These are phyloP conservation scores for Pseudozyma sp. DNA, from an alignment of 1,284 basidiomycete genomes.

Conservation along the genomic window DNA sequence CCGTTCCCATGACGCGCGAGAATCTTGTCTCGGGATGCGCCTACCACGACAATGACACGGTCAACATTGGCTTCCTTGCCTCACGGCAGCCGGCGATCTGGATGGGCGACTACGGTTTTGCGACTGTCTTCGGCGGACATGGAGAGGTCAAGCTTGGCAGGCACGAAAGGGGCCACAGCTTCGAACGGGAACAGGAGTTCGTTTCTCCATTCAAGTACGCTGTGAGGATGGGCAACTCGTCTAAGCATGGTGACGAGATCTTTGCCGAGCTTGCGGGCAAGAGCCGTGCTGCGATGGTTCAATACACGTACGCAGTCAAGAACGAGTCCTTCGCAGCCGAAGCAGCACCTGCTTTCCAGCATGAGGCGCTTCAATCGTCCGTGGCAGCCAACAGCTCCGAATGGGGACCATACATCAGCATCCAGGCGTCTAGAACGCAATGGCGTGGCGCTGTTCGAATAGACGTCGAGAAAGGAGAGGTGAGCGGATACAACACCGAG, in stretches of 20 bases:
- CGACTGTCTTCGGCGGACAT: slow-evolving; percentile 69
- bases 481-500: slow-evolving; percentile 79
- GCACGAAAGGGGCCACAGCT: slow-evolving; percentile 75
- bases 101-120: slow-evolving; percentile 75
- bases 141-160: slow-evolving; percentile 73
- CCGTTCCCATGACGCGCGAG: slow-evolving; percentile 42
- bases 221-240: slow-evolving; percentile 74
- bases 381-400: background rate
- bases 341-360: background rate
- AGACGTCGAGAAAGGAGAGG: slow-evolving; percentile 72
- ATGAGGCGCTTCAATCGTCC: background rate
- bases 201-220: slow-evolving; percentile 78
- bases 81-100: slow-evolving; percentile 78
- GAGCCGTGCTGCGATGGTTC: slow-evolving; percentile 81
- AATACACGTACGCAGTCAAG: slow-evolving; percentile 62
- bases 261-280: slow-evolving; percentile 77
- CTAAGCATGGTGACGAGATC: slow-evolving; percentile 72
- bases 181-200: slow-evolving; percentile 75
- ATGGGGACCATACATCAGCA: slow-evolving; percentile 74
- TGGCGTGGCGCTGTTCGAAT: slow-evolving; percentile 76
- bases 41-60: slow-evolving; percentile 50
- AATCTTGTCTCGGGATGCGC: slow-evolving; percentile 43
- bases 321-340: background rate
- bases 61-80: slow-evolving; percentile 39
- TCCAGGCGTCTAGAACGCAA: slow-evolving; percentile 78